Evolutionary conservation across 495 filamentous ascomycete genomes (phyloP).

Genomic region (Daldinia vernicosa): DNA sequence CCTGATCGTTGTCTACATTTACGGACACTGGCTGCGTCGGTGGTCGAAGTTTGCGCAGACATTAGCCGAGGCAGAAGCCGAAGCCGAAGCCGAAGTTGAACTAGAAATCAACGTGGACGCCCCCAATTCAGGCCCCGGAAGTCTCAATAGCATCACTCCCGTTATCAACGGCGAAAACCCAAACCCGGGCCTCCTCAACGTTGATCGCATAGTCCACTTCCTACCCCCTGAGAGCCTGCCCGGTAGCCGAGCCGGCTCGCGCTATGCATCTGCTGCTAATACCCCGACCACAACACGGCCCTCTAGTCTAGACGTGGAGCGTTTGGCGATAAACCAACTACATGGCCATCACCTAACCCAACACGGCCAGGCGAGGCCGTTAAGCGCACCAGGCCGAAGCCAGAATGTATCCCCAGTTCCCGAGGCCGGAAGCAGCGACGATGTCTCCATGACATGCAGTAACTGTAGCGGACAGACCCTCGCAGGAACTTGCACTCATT

Average conservation of each 20-base stretch:
- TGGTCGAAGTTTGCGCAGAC: constrained; percentile 68
- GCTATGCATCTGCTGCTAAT: neutral
- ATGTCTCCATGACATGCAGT: neutral
- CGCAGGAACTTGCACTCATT: neutral
- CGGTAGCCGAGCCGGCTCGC: constrained; percentile 18
- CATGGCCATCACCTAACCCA: neutral
- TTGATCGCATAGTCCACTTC: constrained; percentile 23
- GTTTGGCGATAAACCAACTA: neutral
- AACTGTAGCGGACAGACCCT: constrained; percentile 20
- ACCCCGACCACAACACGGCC: neutral
- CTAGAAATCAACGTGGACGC: neutral
- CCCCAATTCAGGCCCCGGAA: neutral
- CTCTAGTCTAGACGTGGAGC: constrained; percentile 6
- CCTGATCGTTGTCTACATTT: constrained; percentile 64
- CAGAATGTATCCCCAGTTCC: neutral
- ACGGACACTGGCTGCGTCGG: constrained; percentile 65
- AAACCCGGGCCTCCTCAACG: neutral
- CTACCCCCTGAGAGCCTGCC: constrained; percentile 11
- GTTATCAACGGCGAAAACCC: neutral
- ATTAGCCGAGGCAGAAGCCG: constrained; percentile 9
- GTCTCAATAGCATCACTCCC: neutral
- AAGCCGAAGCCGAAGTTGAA: neutral
- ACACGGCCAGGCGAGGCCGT: neutral
- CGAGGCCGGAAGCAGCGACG: neutral
- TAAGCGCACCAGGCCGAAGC: neutral